A percentile compares a stretch with the other conserved stretches of the same genome.
These are phyloP conservation scores for Candida qinlingensis DNA, from an alignment of 805 yeast species.

Conservation along the genomic window DNA sequence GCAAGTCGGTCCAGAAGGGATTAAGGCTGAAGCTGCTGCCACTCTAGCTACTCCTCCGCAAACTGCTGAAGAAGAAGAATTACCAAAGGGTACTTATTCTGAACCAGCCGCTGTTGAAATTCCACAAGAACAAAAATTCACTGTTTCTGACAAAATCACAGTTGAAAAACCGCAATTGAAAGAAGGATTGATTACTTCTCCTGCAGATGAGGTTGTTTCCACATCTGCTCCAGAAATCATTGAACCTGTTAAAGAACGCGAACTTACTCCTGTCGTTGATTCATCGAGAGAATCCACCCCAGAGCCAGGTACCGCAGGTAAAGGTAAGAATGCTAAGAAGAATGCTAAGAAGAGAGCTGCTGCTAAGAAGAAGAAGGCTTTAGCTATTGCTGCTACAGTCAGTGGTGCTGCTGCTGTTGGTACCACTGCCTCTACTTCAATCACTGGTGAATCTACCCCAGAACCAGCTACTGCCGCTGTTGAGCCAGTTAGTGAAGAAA, in stretches of 20 bases:
- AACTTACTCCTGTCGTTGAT: background rate
- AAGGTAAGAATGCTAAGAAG: conserved; percentile 18
- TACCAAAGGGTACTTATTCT: background rate
- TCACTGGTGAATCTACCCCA: conserved; percentile 3
- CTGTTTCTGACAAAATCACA: background rate
- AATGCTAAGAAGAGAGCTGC: conserved; percentile 20
- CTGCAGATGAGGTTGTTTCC: background rate
- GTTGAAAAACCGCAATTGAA: background rate
- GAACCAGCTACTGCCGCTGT: conserved; percentile 3
- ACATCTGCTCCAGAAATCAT: background rate
- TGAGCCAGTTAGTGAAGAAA: background rate
- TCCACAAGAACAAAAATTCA: conserved; percentile 8
- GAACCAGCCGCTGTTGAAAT: conserved; percentile 3
- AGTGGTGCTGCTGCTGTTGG: background rate
- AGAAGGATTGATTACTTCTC: background rate
- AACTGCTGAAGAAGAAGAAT: conserved; percentile 9
- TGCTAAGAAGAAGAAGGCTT: conserved; percentile 17
- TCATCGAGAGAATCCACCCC: conserved; percentile 15
- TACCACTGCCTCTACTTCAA: background rate
- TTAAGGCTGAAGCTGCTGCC: background rate
- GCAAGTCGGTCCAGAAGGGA: background rate
- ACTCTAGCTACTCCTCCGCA: conserved; percentile 20
- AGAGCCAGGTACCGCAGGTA: conserved; percentile 4
- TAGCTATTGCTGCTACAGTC: conserved; percentile 6
- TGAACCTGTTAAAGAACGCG: background rate